Conservation (phyloP, 2,329 filamentous ascomycete genomes). For the Aspergillus ustus region DNA sequence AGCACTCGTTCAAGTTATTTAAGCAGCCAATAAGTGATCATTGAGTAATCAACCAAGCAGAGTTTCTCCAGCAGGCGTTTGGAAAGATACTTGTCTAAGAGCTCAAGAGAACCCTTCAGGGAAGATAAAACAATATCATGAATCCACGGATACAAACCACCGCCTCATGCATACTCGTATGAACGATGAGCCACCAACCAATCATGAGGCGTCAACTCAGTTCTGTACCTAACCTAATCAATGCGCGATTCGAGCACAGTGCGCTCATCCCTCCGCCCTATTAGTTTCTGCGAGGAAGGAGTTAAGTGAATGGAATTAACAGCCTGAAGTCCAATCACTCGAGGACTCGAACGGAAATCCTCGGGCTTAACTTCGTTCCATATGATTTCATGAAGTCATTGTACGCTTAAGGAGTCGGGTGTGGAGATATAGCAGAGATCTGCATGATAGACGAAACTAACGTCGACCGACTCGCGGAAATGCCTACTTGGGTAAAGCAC, state of each 20-base stretch:
- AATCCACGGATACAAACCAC: too few species aligned
- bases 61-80: too few species aligned
- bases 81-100: too few species aligned
- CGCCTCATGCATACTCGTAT: too few species aligned
- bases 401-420: not conserved
- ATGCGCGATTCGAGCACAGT: not conserved
- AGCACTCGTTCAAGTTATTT: too few species aligned
- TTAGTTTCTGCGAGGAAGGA: not conserved
- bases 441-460: constrained; percentile 10
- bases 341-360: not conserved
- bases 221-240: not conserved
- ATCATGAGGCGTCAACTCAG: too few species aligned
- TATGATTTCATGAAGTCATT: constrained; percentile 14
- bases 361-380: not conserved
- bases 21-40: too few species aligned
- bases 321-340: not conserved
- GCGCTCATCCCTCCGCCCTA: too few species aligned
- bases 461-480: constrained; percentile 5
- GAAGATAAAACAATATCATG: too few species aligned
- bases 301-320: not conserved
- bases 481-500: constrained; percentile 1
- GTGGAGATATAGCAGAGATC: constrained; percentile 16
- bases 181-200: too few species aligned
- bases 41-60: too few species aligned
- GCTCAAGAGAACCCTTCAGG: too few species aligned